Base-by-base conservation (phyloP, 2,329 filamentous ascomycete species). In the Chrysosporium keratinophilum region DNA sequence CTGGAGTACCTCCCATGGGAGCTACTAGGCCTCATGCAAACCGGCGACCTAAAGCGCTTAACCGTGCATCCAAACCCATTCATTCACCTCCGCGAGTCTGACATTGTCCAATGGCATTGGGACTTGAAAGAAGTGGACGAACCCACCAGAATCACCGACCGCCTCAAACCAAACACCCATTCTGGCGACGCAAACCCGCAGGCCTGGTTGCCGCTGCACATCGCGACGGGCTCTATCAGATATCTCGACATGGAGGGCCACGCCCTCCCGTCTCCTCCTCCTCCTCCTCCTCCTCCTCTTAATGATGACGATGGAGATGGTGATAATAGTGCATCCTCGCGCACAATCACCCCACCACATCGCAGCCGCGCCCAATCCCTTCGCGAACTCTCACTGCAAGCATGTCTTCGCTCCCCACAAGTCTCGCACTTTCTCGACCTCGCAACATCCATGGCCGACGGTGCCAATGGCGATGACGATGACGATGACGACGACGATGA, bases 1-100 rank as follows among this genome's bases (percentile, higher is more conserved):
- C 62, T 76, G 9, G 57, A 62, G 10, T 65, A 64, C 43, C 66
- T 76, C 1, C 74, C 74, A 0, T 74, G 70, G 65, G 74, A 76
- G 49, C 58, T 76, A 5, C 57, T 76, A 14, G 64, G 65, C 52
- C 62, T 76, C 2, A 66, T 70, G 19, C 63, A 62, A 31, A 62
- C 67, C 41, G 68, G 69, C 4, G 64, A 69, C 19, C 52, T 73
- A 45, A 69, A 65, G 50, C 69, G 69, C 45, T 60, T 72, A 15
- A 67, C 61, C 2, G 64, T 69, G 14, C 67, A 64, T 17, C 71
- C 71, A 0, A 74, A 74, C 50, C 69, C 70, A 2, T 68, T 74
- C 35, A 34, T 63, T 12, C 39, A 49, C 15, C 40, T 59, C 7
- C 40, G 53, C 15, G 43, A 56, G 14, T 54, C 56, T 7, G 57